Conservation (phyloP, 2,329 filamentous ascomycete species). For the Diaporthe amygdali region DNA sequence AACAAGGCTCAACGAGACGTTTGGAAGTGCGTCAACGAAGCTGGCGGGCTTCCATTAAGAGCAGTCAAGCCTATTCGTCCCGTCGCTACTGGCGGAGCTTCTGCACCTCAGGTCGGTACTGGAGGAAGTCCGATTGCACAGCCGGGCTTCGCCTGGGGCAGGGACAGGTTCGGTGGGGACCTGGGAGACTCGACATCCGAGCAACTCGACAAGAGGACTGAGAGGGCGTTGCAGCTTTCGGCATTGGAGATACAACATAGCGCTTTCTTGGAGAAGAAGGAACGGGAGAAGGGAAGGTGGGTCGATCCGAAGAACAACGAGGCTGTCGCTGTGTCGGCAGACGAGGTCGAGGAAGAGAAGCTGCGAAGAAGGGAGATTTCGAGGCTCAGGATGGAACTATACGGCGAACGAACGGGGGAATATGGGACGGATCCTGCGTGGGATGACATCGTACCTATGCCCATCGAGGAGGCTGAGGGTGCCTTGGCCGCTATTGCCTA, state of each 20-base stretch:
- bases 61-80: slow-evolving; percentile 33
- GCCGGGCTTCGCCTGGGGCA: slow-evolving; percentile 48
- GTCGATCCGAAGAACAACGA: slow-evolving; percentile 29
- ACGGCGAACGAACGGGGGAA: slow-evolving; percentile 52
- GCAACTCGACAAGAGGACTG: slow-evolving; percentile 49
- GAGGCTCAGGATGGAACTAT: slow-evolving; percentile 54
- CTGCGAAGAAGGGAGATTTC: slow-evolving; percentile 57
- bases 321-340: slow-evolving; percentile 34
- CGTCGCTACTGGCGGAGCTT: slow-evolving; percentile 25
- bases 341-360: slow-evolving; percentile 53
- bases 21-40: slow-evolving; percentile 62
- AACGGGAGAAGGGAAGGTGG: slow-evolving; percentile 30
- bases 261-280: slow-evolving; percentile 47
- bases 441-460: slow-evolving; percentile 84
- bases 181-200: slow-evolving; percentile 52
- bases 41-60: slow-evolving; percentile 52
- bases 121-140: not conserved
- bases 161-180: slow-evolving; percentile 54
- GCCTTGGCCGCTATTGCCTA: slow-evolving; percentile 95
- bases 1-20: slow-evolving; percentile 61
- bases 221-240: slow-evolving; percentile 48
- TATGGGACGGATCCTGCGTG: slow-evolving; percentile 76
- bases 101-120: not conserved
- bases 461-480: slow-evolving; percentile 80
- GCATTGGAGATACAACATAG: slow-evolving; percentile 49